Evolutionary conservation across 495 filamentous ascomycete genomes (phyloP).

Genomic region (Aspergillus leporis): DNA sequence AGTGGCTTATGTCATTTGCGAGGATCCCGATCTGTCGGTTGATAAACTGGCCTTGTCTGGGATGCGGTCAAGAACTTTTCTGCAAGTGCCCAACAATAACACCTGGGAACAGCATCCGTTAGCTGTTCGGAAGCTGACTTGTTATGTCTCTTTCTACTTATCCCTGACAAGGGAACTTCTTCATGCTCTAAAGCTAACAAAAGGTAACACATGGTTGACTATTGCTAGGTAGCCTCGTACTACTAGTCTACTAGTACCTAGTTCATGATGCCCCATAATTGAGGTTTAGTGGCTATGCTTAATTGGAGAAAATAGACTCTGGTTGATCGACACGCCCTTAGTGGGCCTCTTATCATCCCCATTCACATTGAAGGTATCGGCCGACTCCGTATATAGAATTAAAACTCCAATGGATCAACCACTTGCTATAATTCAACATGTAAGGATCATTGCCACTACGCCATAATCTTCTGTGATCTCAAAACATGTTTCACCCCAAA

Average conservation of each 20-base stretch:
- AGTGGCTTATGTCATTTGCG: slow-evolving; percentile 19
- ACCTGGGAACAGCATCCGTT: too few relatives aligned
- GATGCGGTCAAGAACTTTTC: not conserved
- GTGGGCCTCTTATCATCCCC: slow-evolving; percentile 7
- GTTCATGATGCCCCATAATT: slow-evolving; percentile 14
- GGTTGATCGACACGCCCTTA: slow-evolving; percentile 17
- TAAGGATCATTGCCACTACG: too few relatives aligned
- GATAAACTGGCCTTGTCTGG: not conserved
- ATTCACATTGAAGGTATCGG: not conserved
- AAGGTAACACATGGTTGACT: too few relatives aligned
- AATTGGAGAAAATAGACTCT: slow-evolving; percentile 6
- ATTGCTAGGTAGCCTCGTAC: not conserved
- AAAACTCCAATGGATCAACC: too few relatives aligned
- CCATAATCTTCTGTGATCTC: too few relatives aligned
- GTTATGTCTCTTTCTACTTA: too few relatives aligned
- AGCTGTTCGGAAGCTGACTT: too few relatives aligned
- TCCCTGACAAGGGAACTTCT: too few relatives aligned
- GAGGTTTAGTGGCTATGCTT: slow-evolving; percentile 17
- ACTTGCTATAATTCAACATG: too few relatives aligned
- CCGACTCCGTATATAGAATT: too few relatives aligned
- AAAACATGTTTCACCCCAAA: too few relatives aligned
- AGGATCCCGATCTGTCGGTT: slow-evolving; percentile 6
- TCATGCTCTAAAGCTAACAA: too few relatives aligned
- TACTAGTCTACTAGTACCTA: not conserved
- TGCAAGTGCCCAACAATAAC: not conserved